Percentiles rank a stretch among this genome's conserved stretches.
phyloP scores from a whole-genome alignment of 1,284 basidiomycete species.

The Lignosus rhinocerotis region DNA sequence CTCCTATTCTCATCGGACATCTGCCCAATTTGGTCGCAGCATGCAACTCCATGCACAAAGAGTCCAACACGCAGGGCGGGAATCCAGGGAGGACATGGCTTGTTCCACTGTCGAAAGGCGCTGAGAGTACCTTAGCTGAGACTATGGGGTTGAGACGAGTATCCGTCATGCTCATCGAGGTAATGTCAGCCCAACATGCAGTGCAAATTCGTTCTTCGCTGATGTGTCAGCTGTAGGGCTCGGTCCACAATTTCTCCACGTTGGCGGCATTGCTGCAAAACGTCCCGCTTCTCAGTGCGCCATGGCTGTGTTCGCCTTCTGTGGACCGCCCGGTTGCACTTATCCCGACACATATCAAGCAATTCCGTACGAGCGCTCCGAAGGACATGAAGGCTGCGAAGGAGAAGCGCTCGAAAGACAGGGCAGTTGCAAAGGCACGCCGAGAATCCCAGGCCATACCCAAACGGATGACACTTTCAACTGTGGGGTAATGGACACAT shows the following conservation, averaged over 20 bases:
- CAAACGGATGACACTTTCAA: conserved; percentile 7
- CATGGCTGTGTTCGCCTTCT: conserved; percentile 55
- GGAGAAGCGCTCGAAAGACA: conserved; percentile 56
- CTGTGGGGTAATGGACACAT: not conserved
- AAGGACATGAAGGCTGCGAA: conserved; percentile 78
- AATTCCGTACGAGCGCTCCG: conserved; percentile 79
- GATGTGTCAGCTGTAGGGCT: conserved; percentile 30
- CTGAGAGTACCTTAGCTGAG: conserved; percentile 66
- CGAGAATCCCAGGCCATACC: not conserved
- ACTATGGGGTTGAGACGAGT: conserved; percentile 69
- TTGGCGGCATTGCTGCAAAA: conserved; percentile 45
- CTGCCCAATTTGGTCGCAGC: conserved; percentile 73
- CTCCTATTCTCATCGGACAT: conserved; percentile 69
- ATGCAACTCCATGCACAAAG: conserved; percentile 52
- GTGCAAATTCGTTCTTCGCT: not conserved
- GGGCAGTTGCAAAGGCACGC: conserved; percentile 47
- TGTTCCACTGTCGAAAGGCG: conserved; percentile 70
- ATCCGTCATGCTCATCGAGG: conserved; percentile 66
- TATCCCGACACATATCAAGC: conserved; percentile 84
- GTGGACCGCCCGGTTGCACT: conserved; percentile 30
- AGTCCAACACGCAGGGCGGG: not conserved
- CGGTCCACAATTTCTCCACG: conserved; percentile 39
- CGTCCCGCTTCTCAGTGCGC: conserved; percentile 54
- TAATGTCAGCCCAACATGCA: conserved; percentile 27
- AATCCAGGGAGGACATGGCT: conserved; percentile 46